Evolutionary conservation across 2,329 filamentous ascomycete species (phyloP), one percentile per base, ranked within the genome.

Genomic region (Cryphonectria parasitica): DNA sequence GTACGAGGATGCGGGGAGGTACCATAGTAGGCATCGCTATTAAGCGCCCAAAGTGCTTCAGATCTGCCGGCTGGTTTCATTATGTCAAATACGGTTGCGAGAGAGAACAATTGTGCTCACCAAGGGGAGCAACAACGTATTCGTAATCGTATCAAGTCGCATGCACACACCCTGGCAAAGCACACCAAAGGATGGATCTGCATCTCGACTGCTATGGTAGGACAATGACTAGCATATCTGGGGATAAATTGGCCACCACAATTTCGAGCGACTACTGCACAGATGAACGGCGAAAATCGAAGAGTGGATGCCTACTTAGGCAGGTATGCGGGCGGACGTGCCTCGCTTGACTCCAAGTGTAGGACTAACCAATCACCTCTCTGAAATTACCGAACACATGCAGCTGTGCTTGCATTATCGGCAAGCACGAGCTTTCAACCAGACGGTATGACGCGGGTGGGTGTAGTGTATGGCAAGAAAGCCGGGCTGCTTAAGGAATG

Each of bases 281-380:
- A 60, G 58, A 39, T 19, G 8, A 36, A 39, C 31, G 19, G 25
- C 31, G 17, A 15, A 25, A 25, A 58, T 39, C 3, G 58, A 39
- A 34, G 22, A 60, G 10, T 34, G 34, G 58, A 61, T 25, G 58
- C 58, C 58, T 22, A 61, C 58, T 61, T 61, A n/a, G 58, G 58
- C 58, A 61, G 58, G 31, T 61, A 36, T 61, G 34, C 28, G 6
- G 28, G 54, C 54, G 17, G 25, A 17, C 54, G 25, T 31, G n/a
- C 52, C 13, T 56, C 52, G 52, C 25, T 56, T 17, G 28, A 22
- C n/a, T 15, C 28, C 25, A 31, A 13, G 13, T 28, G 52, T 17
- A 56, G n/a, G n/a, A 56, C 52, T 28, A 15, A 58, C 54, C 54
- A 58, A 58, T 58, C 2, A 34, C 8, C 2, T 31, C 4, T 58